Evolutionary conservation across 148 eudicot species (phyloP), one percentile per base, ranked within the genome.

Genomic region (Hydrangea macrophylla): DNA sequence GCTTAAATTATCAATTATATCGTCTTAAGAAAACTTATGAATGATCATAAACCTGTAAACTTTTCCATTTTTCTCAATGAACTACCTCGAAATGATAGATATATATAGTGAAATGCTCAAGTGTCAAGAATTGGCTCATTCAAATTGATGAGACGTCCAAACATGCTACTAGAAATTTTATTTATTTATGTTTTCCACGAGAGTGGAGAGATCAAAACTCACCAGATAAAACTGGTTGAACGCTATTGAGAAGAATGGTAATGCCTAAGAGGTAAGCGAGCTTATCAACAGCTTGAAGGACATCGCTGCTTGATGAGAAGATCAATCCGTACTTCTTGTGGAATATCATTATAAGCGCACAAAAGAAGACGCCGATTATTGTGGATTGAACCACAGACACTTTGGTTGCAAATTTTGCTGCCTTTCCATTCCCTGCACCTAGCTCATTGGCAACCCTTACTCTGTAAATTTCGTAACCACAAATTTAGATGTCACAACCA

Each of bases 141-240:
- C n/a, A n/a, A n/a, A n/a, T n/a, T n/a, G n/a, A n/a, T n/a, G n/a
- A n/a, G n/a, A n/a, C n/a, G n/a, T n/a, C n/a, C n/a, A n/a, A n/a
- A n/a, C n/a, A n/a, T n/a, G n/a, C n/a, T n/a, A n/a, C n/a, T n/a
- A n/a, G n/a, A n/a, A n/a, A n/a, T n/a, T n/a, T n/a, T n/a, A n/a
- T n/a, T n/a, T n/a, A n/a, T n/a, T n/a, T n/a, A n/a, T n/a, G n/a
- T n/a, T n/a, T n/a, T n/a, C n/a, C n/a, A n/a, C n/a, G n/a, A n/a
- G n/a, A n/a, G n/a, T 31, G 39, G 5, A 45, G 7, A 18, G 55
- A 20, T 5, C 37, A 2, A 24, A n/a, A n/a, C n/a, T 0, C 15
- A 74, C 79, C 82, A 62, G 85, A 82, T 32, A 82, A 80, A 59
- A 82, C 80, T 1, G 85, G 82, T 36, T 81, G 85, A 64, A 81